A percentile compares a stretch with the other conserved stretches of the same genome.
These are phyloP conservation scores for Penicillium sclerotiorum DNA, from an alignment of 2,329 filamentous ascomycete genomes.

Conservation along the genomic window DNA sequence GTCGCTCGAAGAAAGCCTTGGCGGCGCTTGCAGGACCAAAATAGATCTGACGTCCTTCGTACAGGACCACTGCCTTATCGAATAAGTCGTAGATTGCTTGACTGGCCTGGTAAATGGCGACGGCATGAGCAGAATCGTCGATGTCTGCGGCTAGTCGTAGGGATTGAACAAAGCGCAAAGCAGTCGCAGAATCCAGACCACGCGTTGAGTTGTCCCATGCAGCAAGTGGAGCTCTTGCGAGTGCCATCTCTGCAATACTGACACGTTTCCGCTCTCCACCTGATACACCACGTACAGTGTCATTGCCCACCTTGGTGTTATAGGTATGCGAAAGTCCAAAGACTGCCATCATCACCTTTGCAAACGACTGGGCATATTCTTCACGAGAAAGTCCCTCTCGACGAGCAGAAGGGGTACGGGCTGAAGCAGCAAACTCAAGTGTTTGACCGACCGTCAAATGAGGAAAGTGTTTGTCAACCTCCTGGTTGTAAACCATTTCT, in stretches of 20 bases:
- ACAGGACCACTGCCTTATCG: constrained; percentile 72
- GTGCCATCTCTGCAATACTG: constrained; percentile 57
- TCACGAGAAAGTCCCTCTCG: constrained; percentile 32
- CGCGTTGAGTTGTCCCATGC: constrained; percentile 51
- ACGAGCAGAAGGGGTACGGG: constrained; percentile 48
- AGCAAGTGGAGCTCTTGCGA: constrained; percentile 46
- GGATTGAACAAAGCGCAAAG: constrained; percentile 59
- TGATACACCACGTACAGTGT: constrained; percentile 61
- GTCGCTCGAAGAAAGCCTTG: constrained; percentile 65
- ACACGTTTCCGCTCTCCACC: constrained; percentile 64
- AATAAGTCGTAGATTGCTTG: constrained; percentile 61
- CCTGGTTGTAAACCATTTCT: constrained; percentile 47
- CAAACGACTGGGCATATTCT: constrained; percentile 44
- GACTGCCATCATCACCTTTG: constrained; percentile 47
- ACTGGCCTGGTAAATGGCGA: constrained; percentile 53
- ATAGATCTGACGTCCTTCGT: constrained; percentile 76
- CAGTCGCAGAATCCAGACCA: constrained; percentile 57
- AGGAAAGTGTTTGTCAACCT: constrained; percentile 72
- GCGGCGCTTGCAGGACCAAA: constrained; percentile 65
- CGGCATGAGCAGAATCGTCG: constrained; percentile 41
- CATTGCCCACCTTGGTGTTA: constrained; percentile 50
- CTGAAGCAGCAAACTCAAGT: constrained; percentile 73
- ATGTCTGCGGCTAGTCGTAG: constrained; percentile 54
- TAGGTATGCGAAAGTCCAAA: constrained; percentile 51
- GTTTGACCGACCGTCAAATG: constrained; percentile 68